Evolutionary conservation across 1,284 basidiomycete species (phyloP).

Genomic region (Trichosporon sp.): DNA sequence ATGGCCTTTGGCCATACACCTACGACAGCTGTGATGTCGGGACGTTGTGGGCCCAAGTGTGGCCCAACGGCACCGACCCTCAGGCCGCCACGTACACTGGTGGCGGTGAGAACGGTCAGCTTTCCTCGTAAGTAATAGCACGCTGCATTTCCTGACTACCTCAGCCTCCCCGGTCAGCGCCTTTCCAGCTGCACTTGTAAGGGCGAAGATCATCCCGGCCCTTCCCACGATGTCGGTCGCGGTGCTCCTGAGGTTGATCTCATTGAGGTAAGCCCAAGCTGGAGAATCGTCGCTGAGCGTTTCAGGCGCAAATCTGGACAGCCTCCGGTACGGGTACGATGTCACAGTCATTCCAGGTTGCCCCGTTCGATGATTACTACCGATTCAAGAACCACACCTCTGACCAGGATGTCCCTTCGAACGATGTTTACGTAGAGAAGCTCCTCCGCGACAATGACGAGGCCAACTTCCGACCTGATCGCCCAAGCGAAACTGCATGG

Average conservation of each 20-base stretch:
- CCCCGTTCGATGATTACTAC: constrained; percentile 68
- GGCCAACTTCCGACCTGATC: constrained; percentile 6
- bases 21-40: constrained; percentile 81
- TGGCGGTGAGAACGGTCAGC: constrained; percentile 30
- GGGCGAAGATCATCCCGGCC: constrained; percentile 59
- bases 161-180: constrained; percentile 61
- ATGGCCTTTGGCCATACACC: constrained; percentile 61
- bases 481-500: constrained; percentile 58
- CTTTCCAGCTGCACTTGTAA: constrained; percentile 64
- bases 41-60: constrained; percentile 66
- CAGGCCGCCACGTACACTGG: constrained; percentile 36
- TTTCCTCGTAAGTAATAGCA: constrained; percentile 27
- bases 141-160: background rate
- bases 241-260: constrained; percentile 63
- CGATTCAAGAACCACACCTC: constrained; percentile 62
- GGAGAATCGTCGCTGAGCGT: background rate
- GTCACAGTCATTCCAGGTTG: constrained; percentile 62
- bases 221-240: constrained; percentile 52
- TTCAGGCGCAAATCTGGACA: constrained; percentile 42
- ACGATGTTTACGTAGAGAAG: constrained; percentile 15
- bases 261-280: constrained; percentile 54
- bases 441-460: background rate
- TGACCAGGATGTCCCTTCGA: constrained; percentile 23
- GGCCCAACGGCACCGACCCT: constrained; percentile 51
- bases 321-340: constrained; percentile 54